Evolutionary conservation across 2,329 filamentous ascomycete genomes (phyloP).

Genomic region (Cladophialophora carrionii): DNA sequence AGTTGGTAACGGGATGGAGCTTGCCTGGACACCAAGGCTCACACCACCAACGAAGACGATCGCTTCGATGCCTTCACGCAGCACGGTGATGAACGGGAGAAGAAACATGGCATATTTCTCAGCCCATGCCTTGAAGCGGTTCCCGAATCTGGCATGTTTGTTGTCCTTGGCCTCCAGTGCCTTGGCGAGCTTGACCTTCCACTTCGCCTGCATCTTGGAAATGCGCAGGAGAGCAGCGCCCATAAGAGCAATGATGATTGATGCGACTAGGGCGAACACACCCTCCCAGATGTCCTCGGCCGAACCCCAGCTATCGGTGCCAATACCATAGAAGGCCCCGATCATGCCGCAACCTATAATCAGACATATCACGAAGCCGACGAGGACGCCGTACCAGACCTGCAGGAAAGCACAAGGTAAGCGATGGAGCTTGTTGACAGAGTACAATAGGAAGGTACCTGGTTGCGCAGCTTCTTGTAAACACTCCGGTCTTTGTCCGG

Average conservation of each 20-base stretch:
- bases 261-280: constrained; percentile 73
- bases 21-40: constrained; percentile 73
- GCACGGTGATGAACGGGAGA: constrained; percentile 83
- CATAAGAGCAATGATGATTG: constrained; percentile 79
- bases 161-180: constrained; percentile 64
- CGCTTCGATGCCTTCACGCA: constrained; percentile 82
- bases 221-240: constrained; percentile 79
- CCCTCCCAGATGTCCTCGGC: constrained; percentile 82
- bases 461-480: constrained; percentile 69
- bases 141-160: constrained; percentile 45
- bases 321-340: constrained; percentile 72
- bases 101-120: constrained; percentile 87
- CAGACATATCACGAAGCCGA: constrained; percentile 67
- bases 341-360: constrained; percentile 69
- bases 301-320: constrained; percentile 66
- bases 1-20: constrained; percentile 76
- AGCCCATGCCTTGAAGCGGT: constrained; percentile 63
- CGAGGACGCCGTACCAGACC: constrained; percentile 69
- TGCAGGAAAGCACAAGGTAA: constrained; percentile 40
- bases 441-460: constrained; percentile 44
- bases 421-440: neutral
- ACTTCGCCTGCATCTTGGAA: constrained; percentile 82
- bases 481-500: constrained; percentile 63
- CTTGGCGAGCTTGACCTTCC: constrained; percentile 78
- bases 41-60: constrained; percentile 87